phyloP scores from a whole-genome alignment of 1,139 yeast species.

The Saccharomyces hybrid region DNA sequence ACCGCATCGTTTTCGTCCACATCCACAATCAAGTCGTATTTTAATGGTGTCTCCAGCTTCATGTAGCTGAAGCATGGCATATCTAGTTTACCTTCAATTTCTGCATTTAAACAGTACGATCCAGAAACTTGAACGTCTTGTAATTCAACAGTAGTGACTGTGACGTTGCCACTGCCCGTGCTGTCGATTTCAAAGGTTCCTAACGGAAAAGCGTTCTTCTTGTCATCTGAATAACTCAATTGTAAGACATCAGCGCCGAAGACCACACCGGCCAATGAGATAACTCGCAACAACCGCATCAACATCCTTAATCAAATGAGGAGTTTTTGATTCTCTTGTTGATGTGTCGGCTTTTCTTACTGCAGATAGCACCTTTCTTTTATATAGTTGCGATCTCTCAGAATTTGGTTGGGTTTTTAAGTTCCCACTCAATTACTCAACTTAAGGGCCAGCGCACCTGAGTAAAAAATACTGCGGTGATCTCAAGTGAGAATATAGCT shows the following conservation, averaged over 20 bases:
- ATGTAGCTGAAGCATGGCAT: conserved; percentile 5
- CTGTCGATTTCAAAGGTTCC: not conserved
- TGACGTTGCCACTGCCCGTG: not conserved
- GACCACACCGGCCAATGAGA: not conserved
- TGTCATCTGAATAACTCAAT: not conserved
- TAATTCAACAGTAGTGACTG: not conserved
- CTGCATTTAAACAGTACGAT: conserved; percentile 1
- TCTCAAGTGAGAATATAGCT: not conserved
- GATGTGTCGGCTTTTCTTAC: too few species aligned
- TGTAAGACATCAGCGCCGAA: not conserved
- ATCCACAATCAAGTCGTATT: conserved; percentile 6
- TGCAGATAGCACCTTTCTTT: not conserved
- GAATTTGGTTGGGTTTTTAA: not conserved
- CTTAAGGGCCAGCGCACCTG: not conserved
- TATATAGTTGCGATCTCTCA: not conserved
- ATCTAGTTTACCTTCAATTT: not conserved
- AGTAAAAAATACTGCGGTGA: not conserved
- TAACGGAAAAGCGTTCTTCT: not conserved
- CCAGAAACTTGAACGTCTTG: not conserved
- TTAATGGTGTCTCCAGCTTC: not conserved
- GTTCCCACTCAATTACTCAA: not conserved
- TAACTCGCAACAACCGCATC: not conserved
- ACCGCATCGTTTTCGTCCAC: conserved; percentile 9
- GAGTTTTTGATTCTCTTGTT: too few species aligned
- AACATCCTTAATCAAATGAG: not conserved